Evolutionary conservation across 2,329 filamentous ascomycete species (phyloP).

Genomic region (Stagonosporopsis cucurbitacearum): DNA sequence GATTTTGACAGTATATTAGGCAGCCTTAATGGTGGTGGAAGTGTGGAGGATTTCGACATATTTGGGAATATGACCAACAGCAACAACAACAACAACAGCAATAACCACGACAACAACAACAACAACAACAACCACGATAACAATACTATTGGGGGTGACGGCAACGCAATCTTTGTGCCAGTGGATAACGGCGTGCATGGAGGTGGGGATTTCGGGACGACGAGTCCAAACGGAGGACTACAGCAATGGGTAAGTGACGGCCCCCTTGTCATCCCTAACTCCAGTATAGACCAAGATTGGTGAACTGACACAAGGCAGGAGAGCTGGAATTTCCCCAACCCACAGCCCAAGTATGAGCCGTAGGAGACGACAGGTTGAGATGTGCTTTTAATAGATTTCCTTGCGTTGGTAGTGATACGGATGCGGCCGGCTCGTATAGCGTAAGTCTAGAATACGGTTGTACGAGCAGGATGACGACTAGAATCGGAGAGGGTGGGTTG

Average conservation of each 20-base stretch:
- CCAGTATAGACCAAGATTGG: neutral
- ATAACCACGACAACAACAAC: too few relatives aligned
- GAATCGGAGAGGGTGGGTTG: neutral
- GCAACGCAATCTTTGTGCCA: constrained; percentile 46
- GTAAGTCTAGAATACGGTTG: constrained; percentile 6
- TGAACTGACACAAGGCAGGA: constrained; percentile 23
- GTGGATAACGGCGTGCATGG: constrained; percentile 31
- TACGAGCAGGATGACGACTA: constrained; percentile 1
- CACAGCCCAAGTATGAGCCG: constrained; percentile 29
- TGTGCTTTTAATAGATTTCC: constrained; percentile 12
- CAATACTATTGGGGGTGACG: constrained; percentile 28
- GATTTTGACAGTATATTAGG: constrained; percentile 45
- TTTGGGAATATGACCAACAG: constrained; percentile 11
- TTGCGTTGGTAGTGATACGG: neutral
- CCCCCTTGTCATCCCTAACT: neutral
- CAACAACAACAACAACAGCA: too few relatives aligned
- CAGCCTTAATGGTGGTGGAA: constrained; percentile 30
- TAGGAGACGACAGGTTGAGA: constrained; percentile 5
- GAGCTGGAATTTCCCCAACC: constrained; percentile 36
- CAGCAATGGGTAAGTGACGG: constrained; percentile 41
- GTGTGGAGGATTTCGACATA: constrained; percentile 11
- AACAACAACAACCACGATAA: too few relatives aligned
- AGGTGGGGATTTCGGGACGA: constrained; percentile 30
- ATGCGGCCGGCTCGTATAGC: constrained; percentile 7
- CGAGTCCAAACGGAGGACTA: constrained; percentile 36